These are phyloP conservation scores for Fraxinus velutina DNA, from an alignment of 305 asterid species.

Conservation along the genomic window DNA sequence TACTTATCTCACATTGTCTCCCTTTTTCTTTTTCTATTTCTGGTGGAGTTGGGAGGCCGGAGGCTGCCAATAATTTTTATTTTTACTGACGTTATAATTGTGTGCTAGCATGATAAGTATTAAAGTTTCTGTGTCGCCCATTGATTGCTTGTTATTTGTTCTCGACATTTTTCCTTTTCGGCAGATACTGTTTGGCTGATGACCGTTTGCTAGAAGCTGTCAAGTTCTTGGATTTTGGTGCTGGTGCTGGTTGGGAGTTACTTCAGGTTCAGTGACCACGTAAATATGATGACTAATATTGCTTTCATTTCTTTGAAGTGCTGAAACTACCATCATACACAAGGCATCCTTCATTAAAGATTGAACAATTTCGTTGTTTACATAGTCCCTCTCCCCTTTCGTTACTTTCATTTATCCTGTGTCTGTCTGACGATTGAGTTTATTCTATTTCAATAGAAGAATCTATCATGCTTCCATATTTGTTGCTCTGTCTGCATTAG, in stretches of 20 bases:
- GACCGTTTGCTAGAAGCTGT: constrained; percentile 75
- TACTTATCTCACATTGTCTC: not conserved
- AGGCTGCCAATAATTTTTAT: not conserved
- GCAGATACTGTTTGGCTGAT: constrained; percentile 81
- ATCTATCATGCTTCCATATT: not conserved
- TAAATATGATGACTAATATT: not conserved
- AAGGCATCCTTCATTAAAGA: not conserved
- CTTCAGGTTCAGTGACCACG: constrained; percentile 56
- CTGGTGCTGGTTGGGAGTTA: constrained; percentile 87
- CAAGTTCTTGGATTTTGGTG: constrained; percentile 67
- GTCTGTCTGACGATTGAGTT: not conserved
- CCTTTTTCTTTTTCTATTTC: not conserved
- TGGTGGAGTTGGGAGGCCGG: not conserved
- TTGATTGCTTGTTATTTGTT: not conserved
- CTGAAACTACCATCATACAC: not conserved
- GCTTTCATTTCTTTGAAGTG: not conserved
- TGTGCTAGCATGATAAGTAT: not conserved
- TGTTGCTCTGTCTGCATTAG: not conserved
- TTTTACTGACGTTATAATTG: not conserved
- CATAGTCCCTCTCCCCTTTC: not conserved
- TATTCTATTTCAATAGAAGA: not conserved
- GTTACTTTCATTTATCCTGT: not conserved
- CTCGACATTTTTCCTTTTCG: not conserved
- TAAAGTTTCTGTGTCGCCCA: not conserved
- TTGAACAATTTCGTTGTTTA: not conserved